These are phyloP conservation scores for Rosa multiflora DNA, from an alignment of 306 rosid species.

Conservation along the genomic window DNA sequence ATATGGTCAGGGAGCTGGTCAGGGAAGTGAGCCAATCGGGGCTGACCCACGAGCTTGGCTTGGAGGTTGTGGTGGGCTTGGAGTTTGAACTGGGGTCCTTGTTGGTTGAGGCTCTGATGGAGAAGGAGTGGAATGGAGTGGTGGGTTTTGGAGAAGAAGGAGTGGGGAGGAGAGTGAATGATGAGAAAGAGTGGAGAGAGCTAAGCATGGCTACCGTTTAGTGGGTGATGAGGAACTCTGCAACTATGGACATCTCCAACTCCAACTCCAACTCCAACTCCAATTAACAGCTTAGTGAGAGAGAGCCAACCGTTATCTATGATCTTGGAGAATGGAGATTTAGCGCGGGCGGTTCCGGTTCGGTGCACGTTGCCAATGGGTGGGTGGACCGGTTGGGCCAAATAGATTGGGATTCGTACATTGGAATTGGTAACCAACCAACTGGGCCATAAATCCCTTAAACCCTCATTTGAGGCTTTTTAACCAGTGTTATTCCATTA, in stretches of 20 bases:
- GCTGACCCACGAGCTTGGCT: constrained; percentile 77
- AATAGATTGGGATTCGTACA: neutral
- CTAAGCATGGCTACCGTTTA: constrained; percentile 35
- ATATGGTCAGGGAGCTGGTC: constrained; percentile 45
- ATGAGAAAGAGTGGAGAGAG: constrained; percentile 32
- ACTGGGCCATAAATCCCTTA: neutral
- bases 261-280: neutral
- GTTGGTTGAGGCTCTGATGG: constrained; percentile 54
- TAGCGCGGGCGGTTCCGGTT: neutral
- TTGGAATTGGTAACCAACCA: neutral
- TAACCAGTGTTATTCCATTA: too few relatives aligned
- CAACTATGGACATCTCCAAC: neutral
- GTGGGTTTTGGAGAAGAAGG: constrained; percentile 23
- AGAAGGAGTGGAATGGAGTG: constrained; percentile 29
- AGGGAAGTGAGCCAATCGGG: constrained; percentile 94
- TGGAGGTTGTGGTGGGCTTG: constrained; percentile 17
- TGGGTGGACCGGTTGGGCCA: neutral
- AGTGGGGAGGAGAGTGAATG: constrained; percentile 29
- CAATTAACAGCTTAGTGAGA: neutral
- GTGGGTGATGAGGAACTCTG: neutral
- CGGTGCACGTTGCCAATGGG: neutral
- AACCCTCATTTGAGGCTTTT: too few relatives aligned
- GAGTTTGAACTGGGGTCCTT: constrained; percentile 33
- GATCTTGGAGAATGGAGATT: neutral
- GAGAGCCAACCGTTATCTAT: neutral